Evolutionary conservation across 1,139 yeast species (phyloP), one percentile per base, ranked within the genome.

Genomic region (Blastobotrys ciferrii): DNA sequence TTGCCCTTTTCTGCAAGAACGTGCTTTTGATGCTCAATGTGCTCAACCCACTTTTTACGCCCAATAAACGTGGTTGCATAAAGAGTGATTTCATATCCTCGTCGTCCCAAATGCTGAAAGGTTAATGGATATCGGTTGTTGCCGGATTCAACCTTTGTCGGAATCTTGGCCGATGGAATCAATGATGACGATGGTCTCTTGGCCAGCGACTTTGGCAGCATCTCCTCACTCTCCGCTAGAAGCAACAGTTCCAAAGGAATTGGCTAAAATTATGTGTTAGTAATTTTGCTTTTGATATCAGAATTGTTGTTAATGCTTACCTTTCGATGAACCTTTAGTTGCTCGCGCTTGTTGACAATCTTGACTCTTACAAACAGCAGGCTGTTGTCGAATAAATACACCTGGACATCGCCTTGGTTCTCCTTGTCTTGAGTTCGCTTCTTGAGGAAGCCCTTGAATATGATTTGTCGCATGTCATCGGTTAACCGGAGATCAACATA

Each of bases 361-460:
- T 91, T 94, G 51, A 87, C 86, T 62, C 92, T 85, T 33, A 89
- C 91, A 66, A 92, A 84, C 53, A 94, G 71, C 38, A 92, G 66
- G 46, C 94, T 89, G 67, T 92, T 95, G 65, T 92, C 98, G 64
- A 92, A 81, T 49, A 92, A 65, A 63, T 91, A 92, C 43, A 87
- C 82, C 54, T 81, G 85, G 45, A 84, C 78, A 57, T 82, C 88
- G 48, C 87, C 87, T 56, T 77, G 80, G 52, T 75, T 75, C 55
- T 86, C 95, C 60, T 84, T 84, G 57, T 86, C 88, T 58, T 84
- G 89, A 53, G 84, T 84, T 58, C 84, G 84, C 60, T 89, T 78
- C 58, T 87, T 76, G 64, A 87, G 72, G 4, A 84, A 79, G 7
- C 88, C 91, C 64, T 87, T 89, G 66, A 85, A 86, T 43, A 87